Evolutionary conservation across 2,329 filamentous ascomycete species (phyloP).

Genomic region (Cladosporium velox): DNA sequence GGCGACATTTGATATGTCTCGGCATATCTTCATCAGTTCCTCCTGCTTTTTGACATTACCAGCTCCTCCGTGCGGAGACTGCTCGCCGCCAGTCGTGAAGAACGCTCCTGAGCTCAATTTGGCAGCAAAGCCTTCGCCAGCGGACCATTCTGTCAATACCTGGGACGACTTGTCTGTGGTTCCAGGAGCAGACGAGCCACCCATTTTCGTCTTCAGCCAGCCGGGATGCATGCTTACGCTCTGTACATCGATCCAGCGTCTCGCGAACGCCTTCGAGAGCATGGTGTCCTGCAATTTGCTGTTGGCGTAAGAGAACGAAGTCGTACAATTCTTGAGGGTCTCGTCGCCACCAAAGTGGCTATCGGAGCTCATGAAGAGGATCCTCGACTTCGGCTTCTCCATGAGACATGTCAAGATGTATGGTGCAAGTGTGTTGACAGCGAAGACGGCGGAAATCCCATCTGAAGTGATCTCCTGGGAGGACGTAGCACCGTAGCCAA

Average conservation of each 20-base stretch:
- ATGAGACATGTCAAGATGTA: slow-evolving; percentile 56
- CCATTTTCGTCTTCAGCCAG: slow-evolving; percentile 45
- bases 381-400: slow-evolving; percentile 44
- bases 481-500: slow-evolving; percentile 41
- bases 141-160: slow-evolving; percentile 51
- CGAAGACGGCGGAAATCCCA: slow-evolving; percentile 50
- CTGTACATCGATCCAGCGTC: slow-evolving; percentile 45
- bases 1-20: slow-evolving; percentile 34
- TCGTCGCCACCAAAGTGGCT: slow-evolving; percentile 52
- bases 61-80: slow-evolving; percentile 32
- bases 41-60: slow-evolving; percentile 46
- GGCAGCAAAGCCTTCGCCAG: slow-evolving; percentile 41
- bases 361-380: slow-evolving; percentile 54
- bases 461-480: slow-evolving; percentile 45
- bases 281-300: slow-evolving; percentile 57
- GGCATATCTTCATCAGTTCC: slow-evolving; percentile 41
- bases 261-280: slow-evolving; percentile 54
- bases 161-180: slow-evolving; percentile 48
- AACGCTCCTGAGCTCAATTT: slow-evolving; percentile 44
- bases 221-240: slow-evolving; percentile 49
- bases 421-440: slow-evolving; percentile 57
- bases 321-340: slow-evolving; percentile 39
- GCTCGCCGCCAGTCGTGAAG: slow-evolving; percentile 28
- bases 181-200: slow-evolving; percentile 45
- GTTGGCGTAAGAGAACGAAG: slow-evolving; percentile 51